Evolutionary conservation across 2,329 filamentous ascomycete species (phyloP).

Genomic region (Colletotrichum sp.): DNA sequence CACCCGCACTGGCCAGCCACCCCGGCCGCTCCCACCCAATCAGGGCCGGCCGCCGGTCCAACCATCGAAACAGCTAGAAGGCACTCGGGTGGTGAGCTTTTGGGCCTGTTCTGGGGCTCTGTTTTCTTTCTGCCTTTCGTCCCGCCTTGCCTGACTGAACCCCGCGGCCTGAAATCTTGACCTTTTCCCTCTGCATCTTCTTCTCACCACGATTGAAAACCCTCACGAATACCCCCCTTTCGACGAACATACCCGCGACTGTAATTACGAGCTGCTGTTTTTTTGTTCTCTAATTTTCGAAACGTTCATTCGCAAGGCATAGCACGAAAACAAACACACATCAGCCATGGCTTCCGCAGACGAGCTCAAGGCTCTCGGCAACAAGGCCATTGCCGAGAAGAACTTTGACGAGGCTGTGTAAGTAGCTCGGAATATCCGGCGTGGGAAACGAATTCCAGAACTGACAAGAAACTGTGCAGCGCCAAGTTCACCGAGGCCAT

Average conservation of each 20-base stretch:
- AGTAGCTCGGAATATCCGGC: slow-evolving; percentile 41
- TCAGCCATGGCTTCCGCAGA: slow-evolving; percentile 64
- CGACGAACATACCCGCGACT: background rate
- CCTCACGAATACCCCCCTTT: slow-evolving; percentile 14
- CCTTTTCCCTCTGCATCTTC: background rate
- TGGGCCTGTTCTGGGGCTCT: slow-evolving; percentile 18
- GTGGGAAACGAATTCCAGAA: slow-evolving; percentile 12
- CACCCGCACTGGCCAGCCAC: slow-evolving; percentile 17
- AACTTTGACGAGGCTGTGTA: slow-evolving; percentile 96
- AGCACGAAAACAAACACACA: background rate
- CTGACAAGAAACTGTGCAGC: slow-evolving; percentile 49
- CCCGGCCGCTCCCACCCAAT: slow-evolving; percentile 36
- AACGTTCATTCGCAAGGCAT: background rate
- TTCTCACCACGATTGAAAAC: slow-evolving; percentile 17
- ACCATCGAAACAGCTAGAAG: slow-evolving; percentile 51
- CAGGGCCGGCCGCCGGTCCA: slow-evolving; percentile 23
- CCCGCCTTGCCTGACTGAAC: background rate
- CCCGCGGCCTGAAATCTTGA: background rate
- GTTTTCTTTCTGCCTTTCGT: slow-evolving; percentile 22
- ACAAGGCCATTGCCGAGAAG: slow-evolving; percentile 98
- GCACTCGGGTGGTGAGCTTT: slow-evolving; percentile 25
- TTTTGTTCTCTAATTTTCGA: background rate
- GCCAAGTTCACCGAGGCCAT: slow-evolving; percentile 96
- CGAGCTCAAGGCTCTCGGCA: slow-evolving; percentile 95
- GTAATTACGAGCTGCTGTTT: background rate